Percentiles rank a stretch among this genome's conserved stretches.
These are phyloP conservation scores for Pichia sp. DNA, from an alignment of 1,139 yeast genomes.

Conservation along the genomic window DNA sequence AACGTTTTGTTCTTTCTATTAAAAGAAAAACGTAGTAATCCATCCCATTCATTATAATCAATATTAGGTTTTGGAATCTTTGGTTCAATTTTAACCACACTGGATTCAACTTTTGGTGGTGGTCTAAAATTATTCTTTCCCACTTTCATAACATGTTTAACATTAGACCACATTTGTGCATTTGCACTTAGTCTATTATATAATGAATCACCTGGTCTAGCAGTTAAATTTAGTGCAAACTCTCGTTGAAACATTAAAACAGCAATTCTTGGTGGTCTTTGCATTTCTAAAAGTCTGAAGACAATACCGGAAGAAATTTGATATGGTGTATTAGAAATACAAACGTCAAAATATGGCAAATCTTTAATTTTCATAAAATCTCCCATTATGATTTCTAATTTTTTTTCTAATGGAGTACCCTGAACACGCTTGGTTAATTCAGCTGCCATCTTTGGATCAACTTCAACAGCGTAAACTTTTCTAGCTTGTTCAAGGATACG, in stretches of 20 bases:
- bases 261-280: slow-evolving; percentile 91
- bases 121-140: slow-evolving; percentile 96
- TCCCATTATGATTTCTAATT: slow-evolving; percentile 84
- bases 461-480: slow-evolving; percentile 90
- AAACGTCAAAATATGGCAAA: slow-evolving; percentile 91
- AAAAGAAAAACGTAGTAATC: slow-evolving; percentile 80
- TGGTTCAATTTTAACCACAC: slow-evolving; percentile 89
- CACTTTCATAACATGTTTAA: slow-evolving; percentile 96
- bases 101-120: slow-evolving; percentile 97
- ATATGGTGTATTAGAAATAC: slow-evolving; percentile 96
- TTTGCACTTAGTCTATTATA: slow-evolving; percentile 93
- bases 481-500: slow-evolving; percentile 87
- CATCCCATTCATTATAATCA: slow-evolving; percentile 96
- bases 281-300: slow-evolving; percentile 83
- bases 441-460: slow-evolving; percentile 99
- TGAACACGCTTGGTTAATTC: slow-evolving; percentile 96
- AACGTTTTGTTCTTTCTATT: slow-evolving; percentile 91
- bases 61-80: slow-evolving; percentile 88
- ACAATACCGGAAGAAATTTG: slow-evolving; percentile 96
- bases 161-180: slow-evolving; percentile 99
- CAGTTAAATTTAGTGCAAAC: slow-evolving; percentile 85
- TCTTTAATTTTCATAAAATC: slow-evolving; percentile 90
- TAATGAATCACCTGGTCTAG: slow-evolving; percentile 90
- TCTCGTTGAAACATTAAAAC: slow-evolving; percentile 98
- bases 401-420: slow-evolving; percentile 89